Evolutionary conservation across 2,329 filamentous ascomycete species (phyloP).

Genomic region (Ophiostoma quercus): DNA sequence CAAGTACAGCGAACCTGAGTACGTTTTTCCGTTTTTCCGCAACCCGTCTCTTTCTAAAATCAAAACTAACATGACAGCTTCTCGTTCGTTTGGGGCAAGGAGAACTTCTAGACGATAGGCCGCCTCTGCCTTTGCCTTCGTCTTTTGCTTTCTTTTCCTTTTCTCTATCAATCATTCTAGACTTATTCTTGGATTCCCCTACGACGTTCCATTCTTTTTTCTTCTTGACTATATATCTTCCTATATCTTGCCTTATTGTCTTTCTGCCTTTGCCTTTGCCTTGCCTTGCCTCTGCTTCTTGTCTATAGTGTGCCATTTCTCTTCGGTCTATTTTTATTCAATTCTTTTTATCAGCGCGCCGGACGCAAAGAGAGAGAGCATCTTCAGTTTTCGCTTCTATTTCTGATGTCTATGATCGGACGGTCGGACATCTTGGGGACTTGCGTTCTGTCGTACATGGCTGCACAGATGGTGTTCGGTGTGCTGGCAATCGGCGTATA

Average conservation of each 20-base stretch:
- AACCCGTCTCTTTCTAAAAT: neutral
- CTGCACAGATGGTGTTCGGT: neutral
- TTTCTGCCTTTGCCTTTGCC: neutral
- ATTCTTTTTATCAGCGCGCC: slow-evolving; percentile 23
- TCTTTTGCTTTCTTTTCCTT: slow-evolving; percentile 4
- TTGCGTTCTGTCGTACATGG: slow-evolving; percentile 12
- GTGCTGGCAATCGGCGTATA: slow-evolving; percentile 10
- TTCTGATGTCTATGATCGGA: neutral
- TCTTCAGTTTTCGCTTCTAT: neutral
- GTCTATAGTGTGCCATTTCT: slow-evolving; percentile 21
- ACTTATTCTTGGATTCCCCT: slow-evolving; percentile 25
- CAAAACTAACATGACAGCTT: slow-evolving; percentile 41
- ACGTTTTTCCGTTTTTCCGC: slow-evolving; percentile 37
- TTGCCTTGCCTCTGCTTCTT: neutral
- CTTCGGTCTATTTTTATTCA: slow-evolving; percentile 12
- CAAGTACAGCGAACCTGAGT: slow-evolving; percentile 78
- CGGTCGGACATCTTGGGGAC: slow-evolving; percentile 2
- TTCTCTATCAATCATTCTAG: slow-evolving; percentile 16
- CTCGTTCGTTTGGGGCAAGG: slow-evolving; percentile 63
- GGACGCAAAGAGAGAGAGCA: slow-evolving; percentile 24
- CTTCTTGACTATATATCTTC: slow-evolving; percentile 7
- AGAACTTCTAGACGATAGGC: slow-evolving; percentile 53
- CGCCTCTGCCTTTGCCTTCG: neutral
- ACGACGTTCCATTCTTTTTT: slow-evolving; percentile 13
- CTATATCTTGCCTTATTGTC: slow-evolving; percentile 10